A percentile compares a stretch with the other conserved stretches of the same genome.
phyloP scores from a whole-genome alignment of 805 yeast genomes.

The Cyberlindnera xylosilytica region DNA sequence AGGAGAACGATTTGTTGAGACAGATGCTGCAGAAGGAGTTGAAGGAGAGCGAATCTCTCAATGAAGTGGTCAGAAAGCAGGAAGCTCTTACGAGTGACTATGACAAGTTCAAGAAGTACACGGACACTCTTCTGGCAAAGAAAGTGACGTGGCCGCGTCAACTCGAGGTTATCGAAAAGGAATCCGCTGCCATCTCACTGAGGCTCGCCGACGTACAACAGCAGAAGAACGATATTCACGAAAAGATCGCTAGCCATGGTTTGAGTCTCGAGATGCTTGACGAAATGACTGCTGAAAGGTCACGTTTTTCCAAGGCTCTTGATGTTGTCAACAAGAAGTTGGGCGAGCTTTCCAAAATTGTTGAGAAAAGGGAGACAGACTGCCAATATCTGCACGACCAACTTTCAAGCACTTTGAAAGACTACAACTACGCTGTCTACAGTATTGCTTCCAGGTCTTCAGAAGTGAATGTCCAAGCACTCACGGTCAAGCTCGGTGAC shows the following conservation, averaged over 20 bases:
- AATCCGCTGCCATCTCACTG: constrained; percentile 42
- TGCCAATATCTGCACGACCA: constrained; percentile 48
- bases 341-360: constrained; percentile 43
- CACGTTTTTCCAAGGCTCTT: constrained; percentile 49
- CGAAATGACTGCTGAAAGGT: constrained; percentile 57
- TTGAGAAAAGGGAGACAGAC: constrained; percentile 47
- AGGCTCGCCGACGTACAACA: constrained; percentile 41
- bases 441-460: constrained; percentile 38
- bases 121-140: constrained; percentile 61
- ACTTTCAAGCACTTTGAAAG: constrained; percentile 48
- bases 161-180: constrained; percentile 53
- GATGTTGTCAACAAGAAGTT: constrained; percentile 43
- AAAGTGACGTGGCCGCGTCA: constrained; percentile 62
- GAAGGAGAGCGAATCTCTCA: constrained; percentile 44
- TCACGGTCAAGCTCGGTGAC: constrained; percentile 40
- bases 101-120: constrained; percentile 66
- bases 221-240: constrained; percentile 40
- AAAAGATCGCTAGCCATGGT: constrained; percentile 50
- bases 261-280: constrained; percentile 63
- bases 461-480: constrained; percentile 29
- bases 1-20: constrained; percentile 39
- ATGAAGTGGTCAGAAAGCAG: constrained; percentile 52
- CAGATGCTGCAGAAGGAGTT: constrained; percentile 39
- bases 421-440: constrained; percentile 54
- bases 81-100: constrained; percentile 69